phyloP scores from a whole-genome alignment of 2,329 filamentous ascomycete genomes.

The Fusarium armeniacum region DNA sequence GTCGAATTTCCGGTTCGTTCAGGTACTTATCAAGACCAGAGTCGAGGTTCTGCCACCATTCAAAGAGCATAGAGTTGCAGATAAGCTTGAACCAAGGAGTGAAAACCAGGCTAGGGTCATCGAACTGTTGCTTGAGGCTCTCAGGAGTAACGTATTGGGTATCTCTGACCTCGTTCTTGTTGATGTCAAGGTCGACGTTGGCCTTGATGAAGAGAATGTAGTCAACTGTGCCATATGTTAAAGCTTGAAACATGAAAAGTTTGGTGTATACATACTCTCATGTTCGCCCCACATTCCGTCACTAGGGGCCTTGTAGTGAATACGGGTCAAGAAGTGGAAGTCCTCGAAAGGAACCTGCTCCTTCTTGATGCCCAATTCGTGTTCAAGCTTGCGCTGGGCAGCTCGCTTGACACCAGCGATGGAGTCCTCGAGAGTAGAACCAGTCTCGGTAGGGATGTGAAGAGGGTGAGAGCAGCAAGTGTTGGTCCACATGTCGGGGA shows the following conservation, averaged over 20 bases:
- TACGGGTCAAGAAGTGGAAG: constrained; percentile 94
- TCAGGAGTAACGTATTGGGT: constrained; percentile 86
- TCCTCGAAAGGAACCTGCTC: constrained; percentile 91
- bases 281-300: constrained; percentile 99
- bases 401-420: constrained; percentile 90
- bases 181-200: constrained; percentile 85
- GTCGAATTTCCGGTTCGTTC: constrained; percentile 87
- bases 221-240: constrained; percentile 74
- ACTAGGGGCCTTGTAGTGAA: constrained; percentile 97
- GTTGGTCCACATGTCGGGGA: constrained; percentile 99
- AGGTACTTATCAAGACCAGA: constrained; percentile 85
- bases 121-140: constrained; percentile 87
- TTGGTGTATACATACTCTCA: constrained; percentile 78
- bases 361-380: constrained; percentile 92
- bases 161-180: constrained; percentile 89
- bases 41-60: constrained; percentile 95
- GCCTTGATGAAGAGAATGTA: constrained; percentile 99
- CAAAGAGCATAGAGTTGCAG: constrained; percentile 95
- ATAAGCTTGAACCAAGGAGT: constrained; percentile 99
- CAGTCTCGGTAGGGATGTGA: constrained; percentile 91
- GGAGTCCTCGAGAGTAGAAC: constrained; percentile 82
- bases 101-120: constrained; percentile 84
- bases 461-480: constrained; percentile 99
- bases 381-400: constrained; percentile 91
- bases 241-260: neutral